These are phyloP conservation scores for Kregervanrija fluxuum DNA, from an alignment of 805 yeast genomes.

Conservation along the genomic window DNA sequence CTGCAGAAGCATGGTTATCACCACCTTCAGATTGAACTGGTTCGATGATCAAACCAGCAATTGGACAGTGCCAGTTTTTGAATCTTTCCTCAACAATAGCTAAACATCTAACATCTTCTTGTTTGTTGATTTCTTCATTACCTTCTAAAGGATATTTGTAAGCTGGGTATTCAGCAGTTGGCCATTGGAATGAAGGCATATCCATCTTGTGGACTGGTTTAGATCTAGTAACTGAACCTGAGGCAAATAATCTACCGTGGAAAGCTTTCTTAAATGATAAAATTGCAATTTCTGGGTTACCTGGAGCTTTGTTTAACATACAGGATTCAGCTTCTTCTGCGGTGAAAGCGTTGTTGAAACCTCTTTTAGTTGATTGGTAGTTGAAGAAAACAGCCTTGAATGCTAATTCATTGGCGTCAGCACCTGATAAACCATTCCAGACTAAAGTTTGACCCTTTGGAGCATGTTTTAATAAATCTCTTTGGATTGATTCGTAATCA, in stretches of 20 bases:
- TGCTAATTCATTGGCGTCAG: slow-evolving; percentile 85
- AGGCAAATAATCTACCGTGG: slow-evolving; percentile 93
- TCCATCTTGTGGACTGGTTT: slow-evolving; percentile 92
- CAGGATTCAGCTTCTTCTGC: slow-evolving; percentile 62
- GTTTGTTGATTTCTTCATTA: slow-evolving; percentile 70
- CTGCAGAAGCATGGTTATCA: slow-evolving; percentile 76
- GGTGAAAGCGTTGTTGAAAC: slow-evolving; percentile 52
- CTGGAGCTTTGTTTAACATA: slow-evolving; percentile 82
- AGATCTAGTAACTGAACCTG: slow-evolving; percentile 86
- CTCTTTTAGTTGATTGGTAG: slow-evolving; percentile 65
- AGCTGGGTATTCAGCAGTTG: slow-evolving; percentile 85
- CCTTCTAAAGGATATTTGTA: slow-evolving; percentile 72
- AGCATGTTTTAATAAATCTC: slow-evolving; percentile 63
- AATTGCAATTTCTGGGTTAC: slow-evolving; percentile 80
- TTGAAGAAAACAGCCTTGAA: slow-evolving; percentile 85
- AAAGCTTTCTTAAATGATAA: slow-evolving; percentile 82
- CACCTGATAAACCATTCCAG: slow-evolving; percentile 79
- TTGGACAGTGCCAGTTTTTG: slow-evolving; percentile 61
- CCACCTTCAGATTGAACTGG: slow-evolving; percentile 93
- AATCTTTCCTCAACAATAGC: slow-evolving; percentile 66
- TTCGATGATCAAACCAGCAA: slow-evolving; percentile 86
- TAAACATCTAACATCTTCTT: slow-evolving; percentile 79
- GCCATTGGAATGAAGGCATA: slow-evolving; percentile 94
- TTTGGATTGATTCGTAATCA: slow-evolving; percentile 44
- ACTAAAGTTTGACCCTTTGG: slow-evolving; percentile 70